Evolutionary conservation across 345 rosid genomes (phyloP).

Genomic region (Salix suchowensis): DNA sequence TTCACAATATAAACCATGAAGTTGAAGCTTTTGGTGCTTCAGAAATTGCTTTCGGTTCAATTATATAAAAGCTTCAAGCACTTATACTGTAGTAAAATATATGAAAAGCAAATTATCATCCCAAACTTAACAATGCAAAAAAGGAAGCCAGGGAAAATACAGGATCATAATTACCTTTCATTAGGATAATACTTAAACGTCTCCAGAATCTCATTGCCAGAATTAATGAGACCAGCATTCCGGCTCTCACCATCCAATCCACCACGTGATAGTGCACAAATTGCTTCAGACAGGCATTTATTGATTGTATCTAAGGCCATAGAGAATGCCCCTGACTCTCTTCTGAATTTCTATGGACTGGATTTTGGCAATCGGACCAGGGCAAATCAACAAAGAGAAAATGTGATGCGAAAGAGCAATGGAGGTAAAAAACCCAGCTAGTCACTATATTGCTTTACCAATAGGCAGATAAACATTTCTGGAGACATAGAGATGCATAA

Average conservation of each 20-base stretch:
- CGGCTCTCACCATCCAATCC: constrained; percentile 87
- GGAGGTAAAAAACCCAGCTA: neutral
- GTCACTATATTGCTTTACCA: neutral
- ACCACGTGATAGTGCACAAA: constrained; percentile 79
- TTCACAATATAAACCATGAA: neutral
- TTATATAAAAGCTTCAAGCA: neutral
- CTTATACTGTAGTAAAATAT: neutral
- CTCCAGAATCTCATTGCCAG: constrained; percentile 84
- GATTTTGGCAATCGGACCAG: constrained; percentile 6
- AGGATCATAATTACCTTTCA: constrained; percentile 48
- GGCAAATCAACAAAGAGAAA: neutral
- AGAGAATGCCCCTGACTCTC: constrained; percentile 87
- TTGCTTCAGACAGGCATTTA: constrained; percentile 85
- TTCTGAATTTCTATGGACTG: constrained; percentile 90
- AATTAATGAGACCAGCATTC: constrained; percentile 78
- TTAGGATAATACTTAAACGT: constrained; percentile 81
- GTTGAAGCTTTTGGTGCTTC: neutral
- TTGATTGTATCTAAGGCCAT: constrained; percentile 87
- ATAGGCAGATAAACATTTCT: neutral
- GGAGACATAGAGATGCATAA: neutral
- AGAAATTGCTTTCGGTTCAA: neutral
- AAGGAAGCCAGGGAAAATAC: neutral
- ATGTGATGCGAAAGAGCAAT: neutral
- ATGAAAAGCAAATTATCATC: neutral
- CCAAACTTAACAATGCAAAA: neutral